phyloP scores from a whole-genome alignment of 2,329 filamentous ascomycete species.

The Triangularia verruculosa region DNA sequence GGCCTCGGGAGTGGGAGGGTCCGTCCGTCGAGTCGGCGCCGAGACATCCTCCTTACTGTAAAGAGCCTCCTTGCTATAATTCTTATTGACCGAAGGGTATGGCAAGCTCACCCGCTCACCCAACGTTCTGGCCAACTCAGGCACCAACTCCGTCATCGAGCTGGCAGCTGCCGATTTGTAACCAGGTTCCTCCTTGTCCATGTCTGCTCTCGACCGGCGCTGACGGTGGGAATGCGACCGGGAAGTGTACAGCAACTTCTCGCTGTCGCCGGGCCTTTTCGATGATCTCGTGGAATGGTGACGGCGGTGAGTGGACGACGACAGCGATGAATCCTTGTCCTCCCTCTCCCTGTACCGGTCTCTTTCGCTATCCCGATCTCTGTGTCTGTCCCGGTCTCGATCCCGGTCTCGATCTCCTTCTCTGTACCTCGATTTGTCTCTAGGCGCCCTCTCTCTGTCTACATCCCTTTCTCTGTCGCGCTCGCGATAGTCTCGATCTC shows the following conservation, averaged over 20 bases:
- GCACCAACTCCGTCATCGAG: slow-evolving; percentile 50
- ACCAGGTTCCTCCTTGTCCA: slow-evolving; percentile 30
- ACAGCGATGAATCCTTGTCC: slow-evolving; percentile 26
- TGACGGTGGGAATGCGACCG: slow-evolving; percentile 31
- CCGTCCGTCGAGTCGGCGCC: slow-evolving; percentile 39
- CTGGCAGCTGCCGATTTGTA: slow-evolving; percentile 26
- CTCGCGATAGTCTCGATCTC: slow-evolving; percentile 13
- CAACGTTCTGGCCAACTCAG: slow-evolving; percentile 42
- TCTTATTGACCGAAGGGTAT: slow-evolving; percentile 81
- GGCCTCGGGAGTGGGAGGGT: slow-evolving; percentile 66
- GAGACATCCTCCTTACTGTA: slow-evolving; percentile 60
- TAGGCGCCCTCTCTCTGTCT: slow-evolving; percentile 31
- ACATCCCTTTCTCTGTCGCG: slow-evolving; percentile 26
- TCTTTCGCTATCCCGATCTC: slow-evolving; percentile 28
- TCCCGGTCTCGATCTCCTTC: slow-evolving; percentile 27
- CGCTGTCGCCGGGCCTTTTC: slow-evolving; percentile 41
- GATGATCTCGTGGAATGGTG: slow-evolving; percentile 43
- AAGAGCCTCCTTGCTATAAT: slow-evolving; percentile 59
- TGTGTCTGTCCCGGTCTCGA: slow-evolving; percentile 27
- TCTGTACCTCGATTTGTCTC: slow-evolving; percentile 33
- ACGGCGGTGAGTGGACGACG: slow-evolving; percentile 31
- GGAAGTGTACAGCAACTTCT: slow-evolving; percentile 33
- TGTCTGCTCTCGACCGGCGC: slow-evolving; percentile 35
- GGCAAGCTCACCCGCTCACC: slow-evolving; percentile 55
- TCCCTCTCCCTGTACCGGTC: slow-evolving; percentile 35